phyloP scores from a whole-genome alignment of 495 filamentous ascomycete genomes.

The Hyaloscypha variabilis region DNA sequence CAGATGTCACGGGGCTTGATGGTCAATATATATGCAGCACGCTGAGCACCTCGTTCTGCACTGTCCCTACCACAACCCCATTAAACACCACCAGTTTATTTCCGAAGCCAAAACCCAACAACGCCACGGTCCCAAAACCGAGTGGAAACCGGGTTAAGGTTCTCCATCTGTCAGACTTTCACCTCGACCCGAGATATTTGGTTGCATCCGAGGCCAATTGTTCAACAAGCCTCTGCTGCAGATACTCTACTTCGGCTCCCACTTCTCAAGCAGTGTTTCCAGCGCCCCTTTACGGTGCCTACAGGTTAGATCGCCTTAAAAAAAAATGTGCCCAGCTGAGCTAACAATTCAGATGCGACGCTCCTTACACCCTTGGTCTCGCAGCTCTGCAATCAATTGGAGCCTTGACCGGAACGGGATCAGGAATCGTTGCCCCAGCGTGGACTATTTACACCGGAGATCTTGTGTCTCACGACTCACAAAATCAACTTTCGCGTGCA shows the following conservation, averaged over 20 bases:
- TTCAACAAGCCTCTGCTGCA: constrained; percentile 54
- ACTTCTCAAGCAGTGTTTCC: constrained; percentile 41
- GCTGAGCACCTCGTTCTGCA: constrained; percentile 50
- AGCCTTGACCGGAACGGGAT: constrained; percentile 56
- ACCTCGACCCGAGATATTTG: constrained; percentile 60
- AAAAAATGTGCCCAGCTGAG: not conserved
- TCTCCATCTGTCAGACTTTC: constrained; percentile 61
- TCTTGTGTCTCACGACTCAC: constrained; percentile 47
- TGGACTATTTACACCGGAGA: constrained; percentile 53
- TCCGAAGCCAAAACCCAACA: constrained; percentile 56
- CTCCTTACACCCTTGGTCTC: constrained; percentile 59
- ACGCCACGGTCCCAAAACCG: constrained; percentile 42
- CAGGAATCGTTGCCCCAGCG: constrained; percentile 38
- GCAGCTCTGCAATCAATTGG: constrained; percentile 60
- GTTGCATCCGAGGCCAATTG: constrained; percentile 61
- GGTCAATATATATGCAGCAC: constrained; percentile 61
- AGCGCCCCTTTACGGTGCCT: constrained; percentile 56
- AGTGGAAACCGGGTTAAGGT: constrained; percentile 60
- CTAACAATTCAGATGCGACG: constrained; percentile 42
- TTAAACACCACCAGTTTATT: constrained; percentile 49
- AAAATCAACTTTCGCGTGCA: constrained; percentile 44
- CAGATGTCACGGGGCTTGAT: constrained; percentile 57
- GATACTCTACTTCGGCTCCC: constrained; percentile 40
- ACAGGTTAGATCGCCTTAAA: constrained; percentile 38
- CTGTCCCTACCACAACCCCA: constrained; percentile 43